Evolutionary conservation across 2,329 filamentous ascomycete genomes (phyloP).

Genomic region (Xylariaceae sp.): DNA sequence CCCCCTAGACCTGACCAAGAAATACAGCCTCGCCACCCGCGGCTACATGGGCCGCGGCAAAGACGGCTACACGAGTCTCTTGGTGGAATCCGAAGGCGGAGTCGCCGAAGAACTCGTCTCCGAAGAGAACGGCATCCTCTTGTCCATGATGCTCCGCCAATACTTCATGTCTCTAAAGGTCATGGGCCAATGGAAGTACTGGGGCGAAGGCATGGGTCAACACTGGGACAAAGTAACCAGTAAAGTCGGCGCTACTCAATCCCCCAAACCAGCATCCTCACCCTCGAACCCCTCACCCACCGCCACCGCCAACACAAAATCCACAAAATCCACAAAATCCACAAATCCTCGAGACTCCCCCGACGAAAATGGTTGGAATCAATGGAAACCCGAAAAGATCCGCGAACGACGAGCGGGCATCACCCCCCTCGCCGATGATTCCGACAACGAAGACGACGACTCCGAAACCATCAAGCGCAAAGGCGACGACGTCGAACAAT

Average conservation of each 20-base stretch:
- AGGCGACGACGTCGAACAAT: conserved; percentile 33
- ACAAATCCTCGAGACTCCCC: not conserved
- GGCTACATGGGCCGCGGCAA: conserved; percentile 88
- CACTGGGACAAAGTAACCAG: conserved; percentile 65
- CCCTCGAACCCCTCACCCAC: conserved; percentile 3
- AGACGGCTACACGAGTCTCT: conserved; percentile 72
- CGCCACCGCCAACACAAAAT: too few species aligned
- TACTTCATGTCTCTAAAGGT: conserved; percentile 86
- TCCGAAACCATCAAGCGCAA: conserved; percentile 14
- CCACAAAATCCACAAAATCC: not conserved
- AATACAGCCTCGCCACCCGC: conserved; percentile 71
- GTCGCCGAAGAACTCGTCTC: conserved; percentile 70
- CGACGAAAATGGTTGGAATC: conserved; percentile 31
- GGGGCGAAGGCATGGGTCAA: conserved; percentile 54
- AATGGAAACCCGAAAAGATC: conserved; percentile 35
- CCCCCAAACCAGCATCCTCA: conserved; percentile 30
- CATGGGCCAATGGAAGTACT: conserved; percentile 71
- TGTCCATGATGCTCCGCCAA: conserved; percentile 79
- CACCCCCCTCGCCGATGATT: conserved; percentile 36
- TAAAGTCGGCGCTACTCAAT: conserved; percentile 49
- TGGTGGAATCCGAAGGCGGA: conserved; percentile 72
- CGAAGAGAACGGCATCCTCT: conserved; percentile 81
- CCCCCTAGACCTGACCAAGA: conserved; percentile 54
- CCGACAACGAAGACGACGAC: conserved; percentile 36
- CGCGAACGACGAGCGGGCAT: conserved; percentile 32